Base-by-base conservation (phyloP, 345 rosid species). In the Citrus mangshanensis region DNA sequence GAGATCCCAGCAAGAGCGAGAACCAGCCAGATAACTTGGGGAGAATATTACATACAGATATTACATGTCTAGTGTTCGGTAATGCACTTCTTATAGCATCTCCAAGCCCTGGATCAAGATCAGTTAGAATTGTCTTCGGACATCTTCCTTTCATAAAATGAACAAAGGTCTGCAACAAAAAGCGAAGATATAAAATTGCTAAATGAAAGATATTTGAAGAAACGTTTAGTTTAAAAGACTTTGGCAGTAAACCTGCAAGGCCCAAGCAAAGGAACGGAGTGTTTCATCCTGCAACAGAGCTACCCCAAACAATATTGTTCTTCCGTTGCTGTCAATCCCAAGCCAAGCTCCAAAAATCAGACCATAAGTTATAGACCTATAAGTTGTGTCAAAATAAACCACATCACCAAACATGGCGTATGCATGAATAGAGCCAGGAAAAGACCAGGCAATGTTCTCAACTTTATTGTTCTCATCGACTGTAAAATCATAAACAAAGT, bases 361-460 rank as follows among this genome's bases (percentile, higher is more conserved):
- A 46, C 79, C 85, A 55, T 83, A 87, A 51, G 88, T 83, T 35
- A 80, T 78, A 7, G 87, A 72, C 75, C 82, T 83, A 49, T 83
- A 80, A 59, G 84, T 76, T 35, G 87, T 78, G 72, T 87, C 88
- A 67, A 85, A 85, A 80, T 81, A 81, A 70, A 85, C 82, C 12
- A 84, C 87, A 78, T 87, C 90, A 46, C 87, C 84, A 22, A 80
- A 85, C 30, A 76, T 46, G 56, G 77, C 60, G 55, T 85, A 83
- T 56, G 81, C 79, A 69, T 77, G 63, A 69, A 87, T 73, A 69
- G 88, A 82, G 18, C 71, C 83, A 77, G 80, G 77, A 78, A 78
- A 85, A 0, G 85, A 80, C 90, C 90, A 87, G 10, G 87, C 85
- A 77, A 87, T 82, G 49, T 84, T 83, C 81, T 87, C 88, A 80